Evolutionary conservation across 2,329 filamentous ascomycete genomes (phyloP), one percentile per base, ranked within the genome.

Genomic region (Curvularia sp.): DNA sequence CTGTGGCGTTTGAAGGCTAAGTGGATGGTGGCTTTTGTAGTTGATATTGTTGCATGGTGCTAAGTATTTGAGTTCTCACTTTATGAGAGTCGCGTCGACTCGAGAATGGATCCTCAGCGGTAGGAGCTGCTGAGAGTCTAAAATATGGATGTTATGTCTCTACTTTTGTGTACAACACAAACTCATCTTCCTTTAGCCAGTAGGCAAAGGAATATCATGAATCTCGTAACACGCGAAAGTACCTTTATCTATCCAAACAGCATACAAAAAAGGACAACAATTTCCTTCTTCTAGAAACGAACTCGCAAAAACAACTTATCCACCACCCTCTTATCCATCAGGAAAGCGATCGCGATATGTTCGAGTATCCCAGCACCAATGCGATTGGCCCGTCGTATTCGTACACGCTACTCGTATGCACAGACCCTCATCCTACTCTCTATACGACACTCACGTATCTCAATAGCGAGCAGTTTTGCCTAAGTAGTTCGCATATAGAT

Each of bases 321-420:
- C 4, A 5, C 33, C 1, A 13, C 2, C 6, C 13, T 35, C 2
- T 15, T 18, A 18, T 38, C 35, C 26, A 8, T n/a, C 5, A 7
- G 6, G 4, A 15, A 38, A 18, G 5, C 35, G 6, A 18, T 18
- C 13, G 15, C 13, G 7, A n/a, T 5, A 18, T 6, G 7, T 38
- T 38, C 15, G 15, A 26, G 49, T 48, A 48, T 35, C n/a, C 42
- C 2, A 18, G 28, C 9, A 57, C 10, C 49, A 35, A 57, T 53
- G 55, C 49, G 49, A 57, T 57, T 57, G 49, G 55, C n/a, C 3
- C 2, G 6, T 53, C 55, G 55, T 57, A 57, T 53, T 20, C 5
- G 22, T 4, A 26, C 4, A 48, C 49, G 49, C 55, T 48, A 48
- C 26, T 42, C 55, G 55, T 57, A 48, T 57, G 55, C 55, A 57